These are phyloP conservation scores for Arachis monticola DNA, from an alignment of 331 rosid genomes.

Conservation along the genomic window DNA sequence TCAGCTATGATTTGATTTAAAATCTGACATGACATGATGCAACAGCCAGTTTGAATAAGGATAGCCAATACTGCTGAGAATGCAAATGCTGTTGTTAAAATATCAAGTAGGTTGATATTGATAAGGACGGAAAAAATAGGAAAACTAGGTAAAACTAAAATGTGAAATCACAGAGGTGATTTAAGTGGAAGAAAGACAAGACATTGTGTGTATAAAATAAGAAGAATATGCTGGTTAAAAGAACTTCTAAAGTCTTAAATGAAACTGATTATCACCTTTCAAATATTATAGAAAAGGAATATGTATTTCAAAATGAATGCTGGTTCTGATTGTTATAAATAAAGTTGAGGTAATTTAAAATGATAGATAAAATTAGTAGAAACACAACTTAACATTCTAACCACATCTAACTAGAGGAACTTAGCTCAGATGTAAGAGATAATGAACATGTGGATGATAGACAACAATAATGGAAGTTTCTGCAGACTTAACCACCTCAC, in stretches of 20 bases:
- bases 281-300: slow-evolving; percentile 5
- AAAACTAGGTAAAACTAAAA: not conserved
- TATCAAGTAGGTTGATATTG: not conserved
- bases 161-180: not conserved
- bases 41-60: not conserved
- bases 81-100: not conserved
- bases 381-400: too few relatives aligned
- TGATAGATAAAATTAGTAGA: slow-evolving; percentile 7
- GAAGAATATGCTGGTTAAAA: slow-evolving; percentile 24
- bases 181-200: not conserved
- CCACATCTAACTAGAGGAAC: too few relatives aligned
- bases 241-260: slow-evolving; percentile 1
- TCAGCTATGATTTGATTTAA: not conserved
- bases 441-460: not conserved
- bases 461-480: slow-evolving; percentile 8
- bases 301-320: slow-evolving; percentile 8
- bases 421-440: not conserved
- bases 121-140: not conserved
- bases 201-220: not conserved
- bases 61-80: not conserved
- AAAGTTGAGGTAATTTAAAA: not conserved
- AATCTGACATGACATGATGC: slow-evolving; percentile 1
- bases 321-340: too few relatives aligned
- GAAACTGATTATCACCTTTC: not conserved
- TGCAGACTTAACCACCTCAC: not conserved